Conservation (phyloP, 345 rosid species). For the Citrus trifoliata region DNA sequence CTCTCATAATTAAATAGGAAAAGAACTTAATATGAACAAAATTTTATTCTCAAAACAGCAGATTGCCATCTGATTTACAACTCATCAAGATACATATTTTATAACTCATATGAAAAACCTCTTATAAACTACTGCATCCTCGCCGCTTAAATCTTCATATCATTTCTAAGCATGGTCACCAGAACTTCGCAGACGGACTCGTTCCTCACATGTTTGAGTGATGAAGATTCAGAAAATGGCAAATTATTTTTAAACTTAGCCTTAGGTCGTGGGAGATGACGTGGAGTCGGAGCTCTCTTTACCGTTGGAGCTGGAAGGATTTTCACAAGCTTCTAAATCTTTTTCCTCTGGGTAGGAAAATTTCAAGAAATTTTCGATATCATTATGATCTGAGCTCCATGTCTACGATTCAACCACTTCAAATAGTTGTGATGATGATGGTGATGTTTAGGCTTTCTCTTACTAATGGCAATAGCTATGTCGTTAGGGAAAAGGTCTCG, state of each 20-base stretch:
- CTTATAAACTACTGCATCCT: neutral
- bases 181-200: conserved; percentile 14
- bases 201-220: conserved; percentile 33
- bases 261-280: neutral
- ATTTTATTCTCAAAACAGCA: neutral
- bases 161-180: conserved; percentile 19
- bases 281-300: neutral
- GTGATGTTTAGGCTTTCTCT: conserved; percentile 40
- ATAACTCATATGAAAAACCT: neutral
- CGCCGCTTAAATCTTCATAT: conserved; percentile 16
- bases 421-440: conserved; percentile 16
- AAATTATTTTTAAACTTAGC: neutral
- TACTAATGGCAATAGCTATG: conserved; percentile 69
- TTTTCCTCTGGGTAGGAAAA: conserved; percentile 19
- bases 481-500: conserved; percentile 62
- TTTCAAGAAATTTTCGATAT: conserved; percentile 49
- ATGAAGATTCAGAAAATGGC: conserved; percentile 24
- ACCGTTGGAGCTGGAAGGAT: neutral
- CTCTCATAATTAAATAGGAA: neutral
- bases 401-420: conserved; percentile 49
- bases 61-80: neutral
- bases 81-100: neutral
- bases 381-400: conserved; percentile 40
- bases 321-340: conserved; percentile 43
- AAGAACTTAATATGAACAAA: neutral